A percentile compares a stretch with the other conserved stretches of the same genome.
These are phyloP conservation scores for Babesia ovis DNA, from an alignment of 169 alveolate genomes.

Conservation along the genomic window DNA sequence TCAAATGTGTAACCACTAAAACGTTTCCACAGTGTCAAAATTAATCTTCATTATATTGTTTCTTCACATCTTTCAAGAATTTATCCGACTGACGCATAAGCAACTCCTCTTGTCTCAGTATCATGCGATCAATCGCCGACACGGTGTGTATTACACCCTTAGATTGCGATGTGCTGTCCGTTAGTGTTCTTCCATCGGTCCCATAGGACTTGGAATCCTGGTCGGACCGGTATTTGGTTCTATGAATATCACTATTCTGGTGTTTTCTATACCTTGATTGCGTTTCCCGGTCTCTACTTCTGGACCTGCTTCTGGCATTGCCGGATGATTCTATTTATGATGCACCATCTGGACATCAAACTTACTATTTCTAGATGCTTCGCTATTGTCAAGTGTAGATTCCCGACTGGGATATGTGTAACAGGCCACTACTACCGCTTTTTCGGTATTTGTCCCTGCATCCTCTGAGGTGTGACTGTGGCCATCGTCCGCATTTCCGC, in stretches of 20 bases:
- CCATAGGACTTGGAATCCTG: not conserved
- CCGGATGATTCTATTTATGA: not conserved
- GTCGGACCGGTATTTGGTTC: no score
- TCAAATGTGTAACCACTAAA: no score
- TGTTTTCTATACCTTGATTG: not conserved
- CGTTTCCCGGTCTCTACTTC: conserved; percentile 11
- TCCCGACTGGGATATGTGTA: conserved; percentile 14
- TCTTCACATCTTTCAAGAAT: conserved; percentile 40
- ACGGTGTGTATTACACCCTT: conserved; percentile 1
- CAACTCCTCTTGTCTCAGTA: conserved; percentile 39
- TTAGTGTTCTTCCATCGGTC: not conserved
- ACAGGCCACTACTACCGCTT: not conserved
- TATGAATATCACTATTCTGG: not conserved
- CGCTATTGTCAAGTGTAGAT: no score
- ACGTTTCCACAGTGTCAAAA: no score
- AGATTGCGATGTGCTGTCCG: not conserved
- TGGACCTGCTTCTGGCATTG: conserved; percentile 4
- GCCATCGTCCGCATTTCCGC: not conserved
- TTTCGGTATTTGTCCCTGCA: not conserved
- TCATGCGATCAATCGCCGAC: conserved; percentile 62
- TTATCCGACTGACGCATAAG: conserved; percentile 46
- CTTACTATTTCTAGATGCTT: no score
- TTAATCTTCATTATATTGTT: not conserved
- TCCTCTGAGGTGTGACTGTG: not conserved
- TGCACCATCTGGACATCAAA: not conserved